Conservation (phyloP, 371 early-diverging fungal genomes). For the Lichtheimia hyalospora region DNA sequence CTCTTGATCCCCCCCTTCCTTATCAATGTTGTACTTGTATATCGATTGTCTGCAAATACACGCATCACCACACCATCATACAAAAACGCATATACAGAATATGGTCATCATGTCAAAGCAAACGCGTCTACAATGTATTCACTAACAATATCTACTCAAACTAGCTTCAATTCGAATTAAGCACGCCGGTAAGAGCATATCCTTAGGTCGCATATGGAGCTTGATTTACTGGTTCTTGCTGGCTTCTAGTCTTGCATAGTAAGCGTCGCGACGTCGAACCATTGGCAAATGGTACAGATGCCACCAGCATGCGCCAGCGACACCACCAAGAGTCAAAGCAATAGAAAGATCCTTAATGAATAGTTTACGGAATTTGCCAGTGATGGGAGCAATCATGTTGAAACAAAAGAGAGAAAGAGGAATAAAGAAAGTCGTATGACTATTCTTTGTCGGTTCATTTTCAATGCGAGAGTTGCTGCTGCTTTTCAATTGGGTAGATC, state of each 20-base stretch:
- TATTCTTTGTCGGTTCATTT: not conserved
- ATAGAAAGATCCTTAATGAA: slow-evolving; percentile 44
- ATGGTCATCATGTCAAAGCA: not conserved
- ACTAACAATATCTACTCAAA: too few relatives aligned
- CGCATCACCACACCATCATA: not conserved
- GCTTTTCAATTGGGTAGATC: too few relatives aligned
- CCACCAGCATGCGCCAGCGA: slow-evolving; percentile 51
- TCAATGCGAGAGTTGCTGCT: too few relatives aligned
- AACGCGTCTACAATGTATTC: too few relatives aligned
- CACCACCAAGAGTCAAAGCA: slow-evolving; percentile 37
- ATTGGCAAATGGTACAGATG: slow-evolving; percentile 41
- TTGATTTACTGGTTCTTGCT: slow-evolving; percentile 36
- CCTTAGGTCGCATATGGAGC: not conserved
- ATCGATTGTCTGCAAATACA: too few relatives aligned
- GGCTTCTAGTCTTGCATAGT: slow-evolving; percentile 56
- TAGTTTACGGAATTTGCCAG: slow-evolving; percentile 53
- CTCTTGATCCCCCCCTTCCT: too few relatives aligned
- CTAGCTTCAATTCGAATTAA: too few relatives aligned
- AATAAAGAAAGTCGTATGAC: slow-evolving; percentile 5
- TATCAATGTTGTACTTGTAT: too few relatives aligned
- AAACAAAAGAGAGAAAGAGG: not conserved
- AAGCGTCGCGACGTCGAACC: slow-evolving; percentile 42
- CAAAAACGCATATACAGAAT: slow-evolving; percentile 2
- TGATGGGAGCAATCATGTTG: slow-evolving; percentile 54
- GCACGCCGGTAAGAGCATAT: too few relatives aligned